Evolutionary conservation across 345 rosid species (phyloP).

Genomic region (Mercurialis annua): DNA sequence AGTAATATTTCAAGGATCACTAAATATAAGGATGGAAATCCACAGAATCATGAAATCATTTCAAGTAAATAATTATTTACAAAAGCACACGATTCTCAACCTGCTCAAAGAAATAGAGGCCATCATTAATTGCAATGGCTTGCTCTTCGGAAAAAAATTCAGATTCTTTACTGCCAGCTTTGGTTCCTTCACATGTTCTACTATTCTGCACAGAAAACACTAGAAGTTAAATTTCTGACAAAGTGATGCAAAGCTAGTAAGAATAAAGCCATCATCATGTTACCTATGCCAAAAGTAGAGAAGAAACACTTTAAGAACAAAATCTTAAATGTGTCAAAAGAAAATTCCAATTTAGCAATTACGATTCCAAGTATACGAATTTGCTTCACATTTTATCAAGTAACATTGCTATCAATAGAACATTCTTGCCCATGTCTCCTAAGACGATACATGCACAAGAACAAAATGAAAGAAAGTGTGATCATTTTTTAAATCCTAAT

Average conservation of each 20-base stretch:
- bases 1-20: conserved; percentile 14
- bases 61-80: conserved; percentile 1
- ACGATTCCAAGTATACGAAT: too few relatives aligned
- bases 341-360: not conserved
- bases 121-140: conserved; percentile 85
- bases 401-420: too few relatives aligned
- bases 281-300: not conserved
- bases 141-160: conserved; percentile 64
- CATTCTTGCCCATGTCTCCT: too few relatives aligned
- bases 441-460: too few relatives aligned
- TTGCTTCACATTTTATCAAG: too few relatives aligned
- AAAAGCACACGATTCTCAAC: conserved; percentile 31
- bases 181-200: conserved; percentile 46
- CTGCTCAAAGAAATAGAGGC: conserved; percentile 93
- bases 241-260: not conserved
- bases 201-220: conserved; percentile 65
- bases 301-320: not conserved
- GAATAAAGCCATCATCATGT: not conserved
- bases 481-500: too few relatives aligned
- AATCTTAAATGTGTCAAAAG: not conserved
- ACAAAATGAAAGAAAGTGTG: too few relatives aligned
- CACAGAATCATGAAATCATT: conserved; percentile 1
- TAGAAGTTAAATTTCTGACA: conserved; percentile 4
- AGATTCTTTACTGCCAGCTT: conserved; percentile 39
- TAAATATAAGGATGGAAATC: conserved; percentile 1